Conservation (phyloP, 2,329 filamentous ascomycete genomes). For the Diaporthe sp. region DNA sequence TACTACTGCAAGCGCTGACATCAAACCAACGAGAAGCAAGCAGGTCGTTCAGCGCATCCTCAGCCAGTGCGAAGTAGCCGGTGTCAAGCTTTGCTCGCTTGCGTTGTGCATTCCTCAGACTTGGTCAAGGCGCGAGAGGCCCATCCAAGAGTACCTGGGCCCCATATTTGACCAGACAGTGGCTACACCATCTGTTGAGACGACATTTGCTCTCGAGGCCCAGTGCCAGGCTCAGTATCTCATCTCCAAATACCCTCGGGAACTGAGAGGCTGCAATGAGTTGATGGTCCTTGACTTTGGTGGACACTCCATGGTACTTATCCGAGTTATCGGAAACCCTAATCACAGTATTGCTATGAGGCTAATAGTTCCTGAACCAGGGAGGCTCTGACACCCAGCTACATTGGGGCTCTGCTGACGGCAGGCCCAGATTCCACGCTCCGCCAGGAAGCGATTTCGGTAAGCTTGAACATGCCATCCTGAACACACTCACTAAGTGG, state of each 20-base stretch:
- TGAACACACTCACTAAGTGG: too few relatives aligned
- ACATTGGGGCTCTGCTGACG: not conserved
- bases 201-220: constrained; percentile 3
- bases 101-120: constrained; percentile 22
- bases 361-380: not conserved
- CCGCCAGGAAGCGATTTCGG: constrained; percentile 17
- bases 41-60: not conserved
- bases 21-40: not conserved
- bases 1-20: not conserved
- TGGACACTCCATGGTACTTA: constrained; percentile 1
- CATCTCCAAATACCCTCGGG: not conserved
- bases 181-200: not conserved
- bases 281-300: constrained; percentile 25
- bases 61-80: not conserved
- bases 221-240: constrained; percentile 18
- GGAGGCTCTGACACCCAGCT: constrained; percentile 7
- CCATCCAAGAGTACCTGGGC: constrained; percentile 15
- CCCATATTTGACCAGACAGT: constrained; percentile 22
- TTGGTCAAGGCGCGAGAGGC: constrained; percentile 21
- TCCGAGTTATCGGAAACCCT: rapidly evolving
- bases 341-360: not conserved
- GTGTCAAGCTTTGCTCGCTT: not conserved
- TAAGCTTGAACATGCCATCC: too few relatives aligned
- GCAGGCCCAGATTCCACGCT: not conserved
- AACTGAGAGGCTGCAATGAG: not conserved